phyloP scores from a whole-genome alignment of 1,284 basidiomycete genomes.

The Puccinia horiana region DNA sequence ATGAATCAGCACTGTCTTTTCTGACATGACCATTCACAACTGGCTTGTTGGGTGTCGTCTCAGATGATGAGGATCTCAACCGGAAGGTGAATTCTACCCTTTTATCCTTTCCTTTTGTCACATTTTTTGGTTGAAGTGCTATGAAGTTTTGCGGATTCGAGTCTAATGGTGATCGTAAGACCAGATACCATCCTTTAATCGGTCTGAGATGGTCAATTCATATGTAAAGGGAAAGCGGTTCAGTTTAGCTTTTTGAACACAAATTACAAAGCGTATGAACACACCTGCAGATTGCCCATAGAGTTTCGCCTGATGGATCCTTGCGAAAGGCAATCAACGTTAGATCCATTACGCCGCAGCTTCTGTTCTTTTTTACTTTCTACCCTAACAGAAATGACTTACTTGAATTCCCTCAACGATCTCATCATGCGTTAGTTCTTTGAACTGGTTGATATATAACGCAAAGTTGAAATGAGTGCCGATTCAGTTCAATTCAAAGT shows the following conservation, averaged over 20 bases:
- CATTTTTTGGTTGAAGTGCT: conserved; percentile 17
- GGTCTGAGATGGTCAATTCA: conserved; percentile 17
- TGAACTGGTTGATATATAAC: neutral
- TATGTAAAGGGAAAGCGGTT: neutral
- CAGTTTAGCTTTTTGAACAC: neutral
- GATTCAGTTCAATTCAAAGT: neutral
- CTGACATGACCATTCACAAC: neutral
- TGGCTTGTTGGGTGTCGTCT: neutral
- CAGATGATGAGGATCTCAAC: neutral
- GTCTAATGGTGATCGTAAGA: conserved; percentile 22
- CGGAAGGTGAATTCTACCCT: conserved; percentile 17
- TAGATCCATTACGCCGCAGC: neutral
- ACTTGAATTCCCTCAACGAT: conserved; percentile 41
- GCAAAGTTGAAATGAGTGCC: neutral
- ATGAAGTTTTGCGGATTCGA: conserved; percentile 16
- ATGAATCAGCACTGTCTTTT: neutral
- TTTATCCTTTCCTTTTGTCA: conserved; percentile 27
- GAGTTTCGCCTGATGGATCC: conserved; percentile 37
- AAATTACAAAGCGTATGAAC: neutral
- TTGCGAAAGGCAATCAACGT: conserved; percentile 6
- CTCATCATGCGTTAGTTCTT: conserved; percentile 32
- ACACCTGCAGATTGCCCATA: conserved; percentile 44
- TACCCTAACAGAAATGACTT: neutral
- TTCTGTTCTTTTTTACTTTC: neutral
- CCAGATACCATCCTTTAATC: conserved; percentile 47